Evolutionary conservation across 805 yeast species (phyloP).

Genomic region (Lipomyces orientalis): DNA sequence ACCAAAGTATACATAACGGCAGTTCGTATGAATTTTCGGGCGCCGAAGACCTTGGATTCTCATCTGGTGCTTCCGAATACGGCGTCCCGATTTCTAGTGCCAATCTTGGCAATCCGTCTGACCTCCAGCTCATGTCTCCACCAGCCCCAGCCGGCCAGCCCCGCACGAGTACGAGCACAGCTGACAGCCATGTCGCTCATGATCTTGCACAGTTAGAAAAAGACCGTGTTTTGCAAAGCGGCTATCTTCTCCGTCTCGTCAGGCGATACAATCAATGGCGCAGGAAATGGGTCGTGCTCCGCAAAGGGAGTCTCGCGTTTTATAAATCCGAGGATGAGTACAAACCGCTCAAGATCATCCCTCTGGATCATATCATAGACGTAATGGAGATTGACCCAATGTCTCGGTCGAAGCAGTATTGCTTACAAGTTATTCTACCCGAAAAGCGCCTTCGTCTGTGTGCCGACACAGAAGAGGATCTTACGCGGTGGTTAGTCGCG

Average conservation of each 20-base stretch:
- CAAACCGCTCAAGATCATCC: conserved; percentile 46
- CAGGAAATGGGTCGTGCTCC: conserved; percentile 51
- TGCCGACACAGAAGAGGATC: conserved; percentile 53
- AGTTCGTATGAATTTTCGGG: conserved; percentile 33
- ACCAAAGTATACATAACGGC: conserved; percentile 11
- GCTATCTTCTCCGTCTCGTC: conserved; percentile 50
- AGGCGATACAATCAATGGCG: conserved; percentile 58
- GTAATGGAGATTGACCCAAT: conserved; percentile 59
- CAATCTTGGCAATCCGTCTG: conserved; percentile 11
- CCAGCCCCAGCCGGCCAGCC: not conserved
- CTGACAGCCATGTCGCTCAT: not conserved
- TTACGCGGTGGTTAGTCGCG: conserved; percentile 57
- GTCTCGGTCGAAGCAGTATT: conserved; percentile 52
- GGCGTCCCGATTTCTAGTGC: conserved; percentile 12
- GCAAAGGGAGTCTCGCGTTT: conserved; percentile 50
- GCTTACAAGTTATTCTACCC: conserved; percentile 56
- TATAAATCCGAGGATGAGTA: conserved; percentile 47
- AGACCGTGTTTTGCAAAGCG: conserved; percentile 52
- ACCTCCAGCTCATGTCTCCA: conserved; percentile 6
- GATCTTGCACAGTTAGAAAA: conserved; percentile 35
- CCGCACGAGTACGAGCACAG: not conserved
- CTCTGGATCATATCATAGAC: conserved; percentile 50
- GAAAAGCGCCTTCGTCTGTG: conserved; percentile 54
- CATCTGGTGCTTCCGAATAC: conserved; percentile 37
- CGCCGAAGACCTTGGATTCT: conserved; percentile 31